These are phyloP conservation scores for Boechera stricta DNA, from an alignment of 345 rosid genomes.

Conservation along the genomic window DNA sequence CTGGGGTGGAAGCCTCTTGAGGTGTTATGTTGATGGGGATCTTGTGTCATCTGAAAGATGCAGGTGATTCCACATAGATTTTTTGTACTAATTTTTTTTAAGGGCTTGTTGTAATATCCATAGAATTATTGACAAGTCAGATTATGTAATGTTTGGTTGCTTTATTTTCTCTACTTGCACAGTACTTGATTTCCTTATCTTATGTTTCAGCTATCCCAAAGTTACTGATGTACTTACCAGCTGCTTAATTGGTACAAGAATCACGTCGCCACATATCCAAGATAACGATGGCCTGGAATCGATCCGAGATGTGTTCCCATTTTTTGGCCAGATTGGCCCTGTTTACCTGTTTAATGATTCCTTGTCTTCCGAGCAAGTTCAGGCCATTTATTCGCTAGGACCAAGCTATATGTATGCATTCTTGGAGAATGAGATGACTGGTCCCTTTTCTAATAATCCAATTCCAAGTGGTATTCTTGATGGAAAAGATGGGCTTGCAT, in stretches of 20 bases:
- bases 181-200: conserved; percentile 30
- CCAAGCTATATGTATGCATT: conserved; percentile 98
- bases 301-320: conserved; percentile 59
- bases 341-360: conserved; percentile 84
- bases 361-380: conserved; percentile 83
- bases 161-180: conserved; percentile 1
- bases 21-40: conserved; percentile 84
- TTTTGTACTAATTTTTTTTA: conserved; percentile 2
- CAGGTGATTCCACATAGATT: conserved; percentile 58
- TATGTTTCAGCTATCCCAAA: conserved; percentile 79
- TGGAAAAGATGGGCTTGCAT: conserved; percentile 90
- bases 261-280: conserved; percentile 57
- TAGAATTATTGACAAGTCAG: conserved; percentile 10
- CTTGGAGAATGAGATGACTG: conserved; percentile 72
- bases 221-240: conserved; percentile 76
- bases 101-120: conserved; percentile 35
- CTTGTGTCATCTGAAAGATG: conserved; percentile 95
- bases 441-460: conserved; percentile 59
- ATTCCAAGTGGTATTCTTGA: conserved; percentile 83
- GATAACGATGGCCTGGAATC: conserved; percentile 59
- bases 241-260: conserved; percentile 78
- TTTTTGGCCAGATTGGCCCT: conserved; percentile 96
- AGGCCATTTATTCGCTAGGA: conserved; percentile 77
- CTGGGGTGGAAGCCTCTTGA: conserved; percentile 91
- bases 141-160: conserved; percentile 29